Conservation (phyloP, 2,329 filamentous ascomycete genomes). For the Paraphoma chrysanthemicola region DNA sequence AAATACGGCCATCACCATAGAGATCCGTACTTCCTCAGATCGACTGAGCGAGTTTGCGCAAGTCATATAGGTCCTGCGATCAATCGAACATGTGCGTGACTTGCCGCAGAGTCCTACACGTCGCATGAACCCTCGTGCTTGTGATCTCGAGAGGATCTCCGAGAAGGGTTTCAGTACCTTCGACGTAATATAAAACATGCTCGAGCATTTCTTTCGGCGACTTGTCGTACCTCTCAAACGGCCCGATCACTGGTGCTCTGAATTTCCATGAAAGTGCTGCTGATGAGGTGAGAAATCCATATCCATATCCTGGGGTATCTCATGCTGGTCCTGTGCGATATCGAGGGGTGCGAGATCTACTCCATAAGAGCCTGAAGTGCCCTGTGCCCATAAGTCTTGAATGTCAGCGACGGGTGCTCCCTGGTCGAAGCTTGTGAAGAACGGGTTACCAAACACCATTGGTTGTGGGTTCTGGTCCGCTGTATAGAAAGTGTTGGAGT, state of each 20-base stretch:
- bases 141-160: too few relatives aligned
- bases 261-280: not conserved
- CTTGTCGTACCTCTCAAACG: not conserved
- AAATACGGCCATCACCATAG: too few relatives aligned
- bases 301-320: not conserved
- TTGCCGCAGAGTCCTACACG: too few relatives aligned
- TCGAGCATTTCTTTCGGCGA: too few relatives aligned
- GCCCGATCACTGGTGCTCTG: not conserved
- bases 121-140: too few relatives aligned
- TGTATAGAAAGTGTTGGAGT: not conserved
- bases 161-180: too few relatives aligned
- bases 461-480: not conserved
- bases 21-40: too few relatives aligned
- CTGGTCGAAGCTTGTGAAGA: constrained; percentile 31
- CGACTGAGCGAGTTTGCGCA: too few relatives aligned
- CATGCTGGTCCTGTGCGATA: not conserved
- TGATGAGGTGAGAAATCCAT: not conserved
- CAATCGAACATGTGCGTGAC: too few relatives aligned
- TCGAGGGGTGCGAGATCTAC: not conserved
- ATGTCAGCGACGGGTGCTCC: constrained; percentile 15
- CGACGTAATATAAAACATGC: too few relatives aligned
- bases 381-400: constrained; percentile 14
- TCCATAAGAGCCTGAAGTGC: not conserved
- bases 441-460: constrained; percentile 26
- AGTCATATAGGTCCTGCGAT: too few relatives aligned